Conservation (phyloP, 1,284 basidiomycete genomes). For the Malassezia arunalokei region DNA sequence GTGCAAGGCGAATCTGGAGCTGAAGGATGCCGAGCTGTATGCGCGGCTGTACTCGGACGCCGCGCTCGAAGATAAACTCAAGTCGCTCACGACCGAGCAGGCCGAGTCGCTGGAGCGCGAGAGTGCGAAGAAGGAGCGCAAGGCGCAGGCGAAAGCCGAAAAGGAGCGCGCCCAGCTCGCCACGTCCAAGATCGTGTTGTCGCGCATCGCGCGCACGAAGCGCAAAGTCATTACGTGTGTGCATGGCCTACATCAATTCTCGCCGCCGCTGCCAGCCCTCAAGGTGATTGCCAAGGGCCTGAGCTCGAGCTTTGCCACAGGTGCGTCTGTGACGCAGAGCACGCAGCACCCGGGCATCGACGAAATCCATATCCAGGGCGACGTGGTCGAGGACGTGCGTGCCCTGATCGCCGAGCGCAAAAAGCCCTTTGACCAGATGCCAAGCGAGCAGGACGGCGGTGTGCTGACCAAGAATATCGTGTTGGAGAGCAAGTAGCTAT, state of each 20-base stretch:
- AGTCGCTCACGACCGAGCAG: conserved; percentile 38
- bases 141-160: conserved; percentile 42
- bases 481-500: conserved; percentile 19
- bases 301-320: conserved; percentile 39
- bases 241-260: conserved; percentile 37
- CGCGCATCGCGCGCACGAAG: conserved; percentile 40
- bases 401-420: conserved; percentile 27
- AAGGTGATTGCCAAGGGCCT: conserved; percentile 42
- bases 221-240: conserved; percentile 42
- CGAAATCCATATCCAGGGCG: conserved; percentile 45
- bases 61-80: conserved; percentile 33
- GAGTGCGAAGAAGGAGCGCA: conserved; percentile 40
- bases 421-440: conserved; percentile 41
- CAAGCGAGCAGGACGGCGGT: conserved; percentile 31
- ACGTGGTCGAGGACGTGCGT: conserved; percentile 39
- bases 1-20: conserved; percentile 34
- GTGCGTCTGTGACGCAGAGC: conserved; percentile 42
- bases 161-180: conserved; percentile 32
- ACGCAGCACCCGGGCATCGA: conserved; percentile 37
- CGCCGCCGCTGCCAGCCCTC: conserved; percentile 38
- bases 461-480: conserved; percentile 31
- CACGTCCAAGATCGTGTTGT: conserved; percentile 31
- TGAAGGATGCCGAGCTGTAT: conserved; percentile 27
- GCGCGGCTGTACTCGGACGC: conserved; percentile 34
- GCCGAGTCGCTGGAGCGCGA: conserved; percentile 39